phyloP scores from a whole-genome alignment of 2,329 filamentous ascomycete species.

The Fusarium nematophilum region DNA sequence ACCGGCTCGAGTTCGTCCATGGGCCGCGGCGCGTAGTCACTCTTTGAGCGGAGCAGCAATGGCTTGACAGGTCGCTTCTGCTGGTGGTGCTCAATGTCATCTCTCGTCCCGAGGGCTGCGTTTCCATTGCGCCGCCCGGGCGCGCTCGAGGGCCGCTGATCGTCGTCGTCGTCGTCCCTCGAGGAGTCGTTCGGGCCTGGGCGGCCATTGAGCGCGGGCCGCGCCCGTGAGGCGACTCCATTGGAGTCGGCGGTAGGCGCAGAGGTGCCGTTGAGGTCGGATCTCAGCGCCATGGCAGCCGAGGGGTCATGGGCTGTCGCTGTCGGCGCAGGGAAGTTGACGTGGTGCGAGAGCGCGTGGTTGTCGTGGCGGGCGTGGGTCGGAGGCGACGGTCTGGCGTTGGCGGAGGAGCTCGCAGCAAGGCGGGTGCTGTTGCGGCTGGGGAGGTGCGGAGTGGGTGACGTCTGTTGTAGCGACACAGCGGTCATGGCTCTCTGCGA shows the following conservation, averaged over 20 bases:
- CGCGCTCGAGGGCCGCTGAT: conserved; percentile 59
- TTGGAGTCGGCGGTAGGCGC: conserved; percentile 40
- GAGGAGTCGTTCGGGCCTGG: conserved; percentile 43
- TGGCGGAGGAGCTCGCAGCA: conserved; percentile 40
- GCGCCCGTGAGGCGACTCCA: conserved; percentile 42
- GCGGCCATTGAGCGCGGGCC: conserved; percentile 43
- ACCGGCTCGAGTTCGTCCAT: conserved; percentile 54
- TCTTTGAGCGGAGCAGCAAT: conserved; percentile 66
- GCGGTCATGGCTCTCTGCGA: conserved; percentile 39
- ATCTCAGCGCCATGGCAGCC: conserved; percentile 48
- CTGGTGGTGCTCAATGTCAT: conserved; percentile 51
- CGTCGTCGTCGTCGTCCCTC: conserved; percentile 44
- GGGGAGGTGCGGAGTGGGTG: conserved; percentile 41
- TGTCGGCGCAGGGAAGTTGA: conserved; percentile 27
- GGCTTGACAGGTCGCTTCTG: conserved; percentile 59
- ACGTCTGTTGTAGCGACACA: conserved; percentile 42
- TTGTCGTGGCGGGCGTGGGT: conserved; percentile 36
- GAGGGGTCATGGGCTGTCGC: conserved; percentile 36
- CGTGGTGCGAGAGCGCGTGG: conserved; percentile 35
- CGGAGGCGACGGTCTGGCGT: conserved; percentile 35
- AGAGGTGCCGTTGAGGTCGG: conserved; percentile 48
- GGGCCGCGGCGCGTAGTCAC: conserved; percentile 61
- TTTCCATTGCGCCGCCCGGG: conserved; percentile 56
- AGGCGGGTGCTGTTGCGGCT: conserved; percentile 31
- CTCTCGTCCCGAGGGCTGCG: conserved; percentile 39